Evolutionary conservation across 2,329 filamentous ascomycete genomes (phyloP).

Genomic region (Cercospora nicotianae): DNA sequence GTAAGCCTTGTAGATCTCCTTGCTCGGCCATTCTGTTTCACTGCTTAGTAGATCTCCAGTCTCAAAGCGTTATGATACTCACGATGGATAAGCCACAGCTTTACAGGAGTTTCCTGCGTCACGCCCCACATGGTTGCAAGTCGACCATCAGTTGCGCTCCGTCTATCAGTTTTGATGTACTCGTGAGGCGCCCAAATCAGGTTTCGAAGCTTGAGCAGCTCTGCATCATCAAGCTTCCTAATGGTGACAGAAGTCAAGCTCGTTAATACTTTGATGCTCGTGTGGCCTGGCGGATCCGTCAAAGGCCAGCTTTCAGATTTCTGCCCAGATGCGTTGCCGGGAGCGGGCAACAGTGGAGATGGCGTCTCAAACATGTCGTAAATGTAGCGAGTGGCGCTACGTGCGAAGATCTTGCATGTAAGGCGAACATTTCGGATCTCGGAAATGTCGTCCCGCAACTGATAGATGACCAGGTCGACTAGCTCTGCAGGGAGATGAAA

Average conservation of each 20-base stretch:
- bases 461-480: not conserved
- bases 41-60: too few species aligned
- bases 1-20: not conserved
- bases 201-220: not conserved
- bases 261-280: not conserved
- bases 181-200: not conserved
- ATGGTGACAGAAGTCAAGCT: not conserved
- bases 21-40: not conserved
- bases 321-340: not conserved
- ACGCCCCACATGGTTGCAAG: not conserved
- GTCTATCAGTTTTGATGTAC: not conserved
- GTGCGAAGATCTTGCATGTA: not conserved
- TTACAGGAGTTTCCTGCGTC: not conserved
- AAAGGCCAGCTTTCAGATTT: not conserved
- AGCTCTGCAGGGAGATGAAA: not conserved
- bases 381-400: not conserved
- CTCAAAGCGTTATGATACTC: not conserved
- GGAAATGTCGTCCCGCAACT: not conserved
- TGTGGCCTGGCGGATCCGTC: not conserved
- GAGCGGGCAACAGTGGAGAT: not conserved
- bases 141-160: not conserved
- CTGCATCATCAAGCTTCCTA: not conserved
- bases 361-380: not conserved
- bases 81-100: not conserved
- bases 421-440: not conserved